A percentile compares a stretch with the other conserved stretches of the same genome.
Evolutionary conservation across 2,329 filamentous ascomycete species (phyloP).

Genomic region (Dichotomopilus funicola): DNA sequence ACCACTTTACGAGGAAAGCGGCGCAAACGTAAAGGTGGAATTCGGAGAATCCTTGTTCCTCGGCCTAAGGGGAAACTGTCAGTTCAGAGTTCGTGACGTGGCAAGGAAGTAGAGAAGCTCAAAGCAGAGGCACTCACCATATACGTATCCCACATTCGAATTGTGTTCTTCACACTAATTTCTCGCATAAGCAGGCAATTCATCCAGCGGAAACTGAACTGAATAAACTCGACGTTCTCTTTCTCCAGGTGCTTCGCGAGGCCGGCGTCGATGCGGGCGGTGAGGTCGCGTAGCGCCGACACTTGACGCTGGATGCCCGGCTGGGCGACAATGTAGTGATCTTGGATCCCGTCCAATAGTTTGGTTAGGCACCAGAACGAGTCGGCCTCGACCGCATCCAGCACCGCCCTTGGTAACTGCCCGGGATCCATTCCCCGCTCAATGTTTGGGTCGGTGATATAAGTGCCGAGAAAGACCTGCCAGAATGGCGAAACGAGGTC

Average conservation of each 20-base stretch:
- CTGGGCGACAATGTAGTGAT: conserved; percentile 97
- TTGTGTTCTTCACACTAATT: conserved; percentile 91
- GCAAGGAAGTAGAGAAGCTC: neutral
- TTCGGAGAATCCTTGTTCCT: conserved; percentile 96
- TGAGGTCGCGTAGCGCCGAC: conserved; percentile 78
- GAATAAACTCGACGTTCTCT: conserved; percentile 95
- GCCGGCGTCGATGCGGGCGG: conserved; percentile 75
- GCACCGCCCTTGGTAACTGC: conserved; percentile 79
- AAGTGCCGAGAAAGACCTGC: conserved; percentile 92
- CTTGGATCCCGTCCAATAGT: conserved; percentile 95
- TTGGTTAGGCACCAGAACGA: conserved; percentile 99
- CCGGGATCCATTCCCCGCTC: conserved; percentile 95
- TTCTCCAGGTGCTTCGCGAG: conserved; percentile 83
- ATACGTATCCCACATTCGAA: conserved; percentile 99
- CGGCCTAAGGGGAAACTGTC: conserved; percentile 55
- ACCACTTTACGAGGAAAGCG: conserved; percentile 97
- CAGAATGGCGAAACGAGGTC: conserved; percentile 96
- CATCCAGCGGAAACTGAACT: conserved; percentile 99
- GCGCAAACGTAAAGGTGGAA: conserved; percentile 98
- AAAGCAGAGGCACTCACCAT: conserved; percentile 54
- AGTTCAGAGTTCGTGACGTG: neutral
- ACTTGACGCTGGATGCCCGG: conserved; percentile 96
- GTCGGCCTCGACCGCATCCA: conserved; percentile 96
- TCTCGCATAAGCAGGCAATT: conserved; percentile 98
- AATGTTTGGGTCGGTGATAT: conserved; percentile 90